Evolutionary conservation across 1,284 basidiomycete genomes (phyloP).

Genomic region (Violaceomyces palustris): DNA sequence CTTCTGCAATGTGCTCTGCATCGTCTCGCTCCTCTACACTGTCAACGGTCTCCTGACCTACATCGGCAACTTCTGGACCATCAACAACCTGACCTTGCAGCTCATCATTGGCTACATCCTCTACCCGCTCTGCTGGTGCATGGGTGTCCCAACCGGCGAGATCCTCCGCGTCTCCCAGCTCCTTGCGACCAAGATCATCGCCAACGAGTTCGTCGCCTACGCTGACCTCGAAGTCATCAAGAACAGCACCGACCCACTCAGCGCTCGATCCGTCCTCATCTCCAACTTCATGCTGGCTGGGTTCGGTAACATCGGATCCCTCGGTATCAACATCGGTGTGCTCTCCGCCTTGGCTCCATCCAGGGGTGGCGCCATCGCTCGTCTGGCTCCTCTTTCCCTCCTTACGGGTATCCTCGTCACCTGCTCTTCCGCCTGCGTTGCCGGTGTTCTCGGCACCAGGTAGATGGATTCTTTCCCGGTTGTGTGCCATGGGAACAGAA

Average conservation of each 20-base stretch:
- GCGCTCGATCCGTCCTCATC: slow-evolving; percentile 67
- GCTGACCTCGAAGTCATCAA: slow-evolving; percentile 44
- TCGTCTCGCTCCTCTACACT: slow-evolving; percentile 67
- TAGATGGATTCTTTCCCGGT: no score
- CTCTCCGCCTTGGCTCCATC: slow-evolving; percentile 76
- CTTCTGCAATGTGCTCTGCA: slow-evolving; percentile 73
- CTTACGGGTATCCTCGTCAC: slow-evolving; percentile 53
- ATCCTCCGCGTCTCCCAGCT: slow-evolving; percentile 57
- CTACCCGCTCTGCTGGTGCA: slow-evolving; percentile 67
- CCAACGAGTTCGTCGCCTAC: slow-evolving; percentile 76
- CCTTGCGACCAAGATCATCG: slow-evolving; percentile 78
- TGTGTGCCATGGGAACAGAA: no score
- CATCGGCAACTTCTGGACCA: slow-evolving; percentile 80
- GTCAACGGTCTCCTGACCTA: slow-evolving; percentile 83
- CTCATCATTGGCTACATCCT: slow-evolving; percentile 75
- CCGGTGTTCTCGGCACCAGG: slow-evolving; percentile 49
- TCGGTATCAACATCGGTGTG: slow-evolving; percentile 87
- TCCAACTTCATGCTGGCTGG: slow-evolving; percentile 79
- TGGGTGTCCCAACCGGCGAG: slow-evolving; percentile 58
- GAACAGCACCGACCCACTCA: slow-evolving; percentile 59
- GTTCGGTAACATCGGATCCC: slow-evolving; percentile 71
- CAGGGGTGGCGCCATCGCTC: slow-evolving; percentile 66
- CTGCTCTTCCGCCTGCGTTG: slow-evolving; percentile 54
- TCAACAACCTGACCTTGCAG: slow-evolving; percentile 72
- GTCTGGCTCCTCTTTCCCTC: slow-evolving; percentile 65